Evolutionary conservation across 768 basidiomycete species (phyloP).

Genomic region (Cystofilobasidium macerans): DNA sequence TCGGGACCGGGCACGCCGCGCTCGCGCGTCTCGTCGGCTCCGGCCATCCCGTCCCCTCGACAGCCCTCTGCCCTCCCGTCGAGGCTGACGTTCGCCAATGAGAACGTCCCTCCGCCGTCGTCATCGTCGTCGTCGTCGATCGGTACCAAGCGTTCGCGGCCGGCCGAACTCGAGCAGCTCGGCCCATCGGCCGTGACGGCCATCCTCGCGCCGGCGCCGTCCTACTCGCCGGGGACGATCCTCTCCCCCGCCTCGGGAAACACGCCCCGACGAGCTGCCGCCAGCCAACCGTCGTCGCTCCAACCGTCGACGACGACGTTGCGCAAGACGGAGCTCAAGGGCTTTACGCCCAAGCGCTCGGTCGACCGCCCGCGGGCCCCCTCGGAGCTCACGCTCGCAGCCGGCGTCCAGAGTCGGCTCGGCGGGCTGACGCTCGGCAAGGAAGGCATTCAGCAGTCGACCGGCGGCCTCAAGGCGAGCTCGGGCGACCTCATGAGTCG

Average conservation of each 20-base stretch:
- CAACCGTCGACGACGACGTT: too few species aligned
- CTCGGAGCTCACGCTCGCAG: not conserved
- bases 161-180: constrained; percentile 9
- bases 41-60: not conserved
- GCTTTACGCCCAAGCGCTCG: constrained; percentile 1
- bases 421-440: not conserved
- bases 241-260: not conserved
- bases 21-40: not conserved
- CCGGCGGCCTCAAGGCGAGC: not conserved
- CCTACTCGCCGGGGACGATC: not conserved
- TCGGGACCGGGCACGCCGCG: not conserved
- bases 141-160: constrained; percentile 15
- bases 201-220: not conserved
- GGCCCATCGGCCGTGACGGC: not conserved
- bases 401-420: not conserved
- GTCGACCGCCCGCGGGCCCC: not conserved
- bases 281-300: too few species aligned
- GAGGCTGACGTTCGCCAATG: not conserved
- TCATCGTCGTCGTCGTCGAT: not conserved
- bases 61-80: not conserved
- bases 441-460: not conserved
- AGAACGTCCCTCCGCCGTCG: not conserved
- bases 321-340: not conserved
- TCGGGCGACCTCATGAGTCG: not conserved
- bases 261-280: not conserved